Conservation (phyloP, 2,329 filamentous ascomycete genomes). For the Colletotrichum melonis region DNA sequence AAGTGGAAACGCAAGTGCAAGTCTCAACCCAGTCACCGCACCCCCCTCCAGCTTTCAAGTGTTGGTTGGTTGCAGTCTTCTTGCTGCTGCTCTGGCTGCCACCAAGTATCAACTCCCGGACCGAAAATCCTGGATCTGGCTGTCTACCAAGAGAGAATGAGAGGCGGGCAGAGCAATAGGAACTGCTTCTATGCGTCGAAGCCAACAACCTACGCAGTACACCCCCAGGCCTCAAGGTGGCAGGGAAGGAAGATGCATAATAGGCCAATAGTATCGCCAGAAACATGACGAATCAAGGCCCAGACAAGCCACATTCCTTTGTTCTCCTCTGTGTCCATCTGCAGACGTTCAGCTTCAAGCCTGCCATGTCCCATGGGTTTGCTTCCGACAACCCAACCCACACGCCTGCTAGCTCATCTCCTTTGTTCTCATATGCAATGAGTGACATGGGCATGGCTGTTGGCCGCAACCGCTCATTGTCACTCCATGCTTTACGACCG, state of each 20-base stretch:
- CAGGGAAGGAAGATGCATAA: not conserved
- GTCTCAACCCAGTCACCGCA: not conserved
- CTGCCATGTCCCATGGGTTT: constrained; percentile 19
- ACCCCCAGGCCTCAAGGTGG: constrained; percentile 1
- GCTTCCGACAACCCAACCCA: constrained; percentile 23
- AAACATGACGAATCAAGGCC: constrained; percentile 33
- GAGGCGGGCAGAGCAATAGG: not conserved
- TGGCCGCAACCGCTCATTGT: constrained; percentile 36
- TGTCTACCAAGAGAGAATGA: not conserved
- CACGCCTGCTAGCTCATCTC: constrained; percentile 17
- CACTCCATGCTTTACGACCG: constrained; percentile 24
- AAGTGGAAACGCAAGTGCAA: not conserved
- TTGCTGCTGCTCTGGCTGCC: not conserved
- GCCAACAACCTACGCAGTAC: not conserved
- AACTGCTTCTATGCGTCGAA: constrained; percentile 1
- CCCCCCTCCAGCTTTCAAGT: constrained; percentile 21
- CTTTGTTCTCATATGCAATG: constrained; percentile 34
- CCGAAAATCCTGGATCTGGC: not conserved
- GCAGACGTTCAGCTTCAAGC: constrained; percentile 16
- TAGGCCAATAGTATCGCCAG: constrained; percentile 9
- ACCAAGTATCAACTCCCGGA: not conserved
- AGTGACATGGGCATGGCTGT: constrained; percentile 25
- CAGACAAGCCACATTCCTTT: constrained; percentile 32
- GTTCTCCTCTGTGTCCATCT: constrained; percentile 24
- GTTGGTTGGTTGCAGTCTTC: not conserved